Percentiles rank a stretch among this genome's conserved stretches.
Conservation (phyloP, 2,329 filamentous ascomycete genomes). For the Scolecobasidium constrictum region DNA sequence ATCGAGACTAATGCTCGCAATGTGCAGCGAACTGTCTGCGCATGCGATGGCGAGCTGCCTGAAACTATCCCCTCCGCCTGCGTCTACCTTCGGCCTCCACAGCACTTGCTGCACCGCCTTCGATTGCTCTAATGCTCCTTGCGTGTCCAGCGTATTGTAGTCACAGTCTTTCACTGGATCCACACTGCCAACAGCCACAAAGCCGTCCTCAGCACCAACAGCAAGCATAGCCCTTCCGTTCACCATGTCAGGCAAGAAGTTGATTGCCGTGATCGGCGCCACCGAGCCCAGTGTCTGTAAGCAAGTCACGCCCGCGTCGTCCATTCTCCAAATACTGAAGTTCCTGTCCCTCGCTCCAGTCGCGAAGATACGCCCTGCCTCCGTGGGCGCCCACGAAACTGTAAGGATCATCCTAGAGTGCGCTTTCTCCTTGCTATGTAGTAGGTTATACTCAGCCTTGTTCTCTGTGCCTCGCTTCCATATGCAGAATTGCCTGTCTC, state of each 20-base stretch:
- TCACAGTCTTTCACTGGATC: neutral
- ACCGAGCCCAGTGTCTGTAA: conserved; percentile 16
- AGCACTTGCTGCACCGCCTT: neutral
- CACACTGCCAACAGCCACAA: neutral
- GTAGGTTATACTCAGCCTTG: conserved; percentile 41
- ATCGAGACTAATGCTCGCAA: neutral
- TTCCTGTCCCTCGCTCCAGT: conserved; percentile 86
- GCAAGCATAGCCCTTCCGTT: neutral
- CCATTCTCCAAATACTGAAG: conserved; percentile 49
- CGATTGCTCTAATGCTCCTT: neutral
- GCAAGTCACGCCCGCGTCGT: conserved; percentile 14
- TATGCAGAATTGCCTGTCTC: conserved; percentile 84
- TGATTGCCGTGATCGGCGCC: conserved; percentile 22
- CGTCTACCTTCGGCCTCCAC: neutral
- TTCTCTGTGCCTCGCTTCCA: conserved; percentile 46
- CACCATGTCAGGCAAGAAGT: conserved; percentile 15
- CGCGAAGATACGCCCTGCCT: conserved; percentile 49
- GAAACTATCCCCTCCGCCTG: neutral
- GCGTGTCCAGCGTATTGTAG: neutral
- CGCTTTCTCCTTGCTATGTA: conserved; percentile 65
- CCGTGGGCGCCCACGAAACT: conserved; percentile 63
- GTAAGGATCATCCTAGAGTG: conserved; percentile 90
- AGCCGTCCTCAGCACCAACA: neutral
- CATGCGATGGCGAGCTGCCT: neutral
- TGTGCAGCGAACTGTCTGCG: neutral